Evolutionary conservation across 768 basidiomycete species (phyloP).

Genomic region (Coprinopsis strossmayeri): DNA sequence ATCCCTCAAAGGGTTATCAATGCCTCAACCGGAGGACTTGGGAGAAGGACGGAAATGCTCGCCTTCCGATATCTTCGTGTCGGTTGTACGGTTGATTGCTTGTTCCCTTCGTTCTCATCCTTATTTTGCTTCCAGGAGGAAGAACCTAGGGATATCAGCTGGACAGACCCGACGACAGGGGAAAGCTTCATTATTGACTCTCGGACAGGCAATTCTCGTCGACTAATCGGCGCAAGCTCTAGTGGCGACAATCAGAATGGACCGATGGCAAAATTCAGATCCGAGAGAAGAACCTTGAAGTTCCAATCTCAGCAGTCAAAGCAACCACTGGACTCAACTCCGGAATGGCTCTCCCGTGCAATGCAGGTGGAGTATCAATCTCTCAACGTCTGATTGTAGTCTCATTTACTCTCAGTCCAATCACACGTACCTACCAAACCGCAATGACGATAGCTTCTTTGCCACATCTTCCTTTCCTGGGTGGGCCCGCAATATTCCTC

Average conservation of each 20-base stretch:
- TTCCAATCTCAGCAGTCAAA: neutral
- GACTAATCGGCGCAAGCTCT: slow-evolving; percentile 16
- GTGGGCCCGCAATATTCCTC: neutral
- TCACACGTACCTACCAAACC: neutral
- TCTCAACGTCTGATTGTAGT: neutral
- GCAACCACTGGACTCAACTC: slow-evolving; percentile 24
- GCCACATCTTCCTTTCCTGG: neutral
- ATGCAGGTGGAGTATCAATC: slow-evolving; percentile 36
- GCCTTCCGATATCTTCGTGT: slow-evolving; percentile 15
- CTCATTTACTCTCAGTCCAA: neutral
- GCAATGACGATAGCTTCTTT: neutral
- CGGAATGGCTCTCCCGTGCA: slow-evolving; percentile 60
- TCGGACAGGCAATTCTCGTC: slow-evolving; percentile 65
- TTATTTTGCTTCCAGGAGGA: slow-evolving; percentile 16
- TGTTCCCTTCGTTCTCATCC: slow-evolving; percentile 7
- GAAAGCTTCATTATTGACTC: slow-evolving; percentile 54
- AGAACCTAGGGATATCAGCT: slow-evolving; percentile 32
- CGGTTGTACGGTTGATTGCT: slow-evolving; percentile 15
- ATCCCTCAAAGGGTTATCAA: slow-evolving; percentile 14
- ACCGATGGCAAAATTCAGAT: neutral
- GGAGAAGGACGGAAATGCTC: slow-evolving; percentile 5
- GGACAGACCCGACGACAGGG: slow-evolving; percentile 62
- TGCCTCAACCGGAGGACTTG: slow-evolving; percentile 10
- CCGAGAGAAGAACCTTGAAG: slow-evolving; percentile 9
- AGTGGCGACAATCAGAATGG: neutral